Evolutionary conservation across 805 yeast species (phyloP).

Genomic region (Candida nanaspora): DNA sequence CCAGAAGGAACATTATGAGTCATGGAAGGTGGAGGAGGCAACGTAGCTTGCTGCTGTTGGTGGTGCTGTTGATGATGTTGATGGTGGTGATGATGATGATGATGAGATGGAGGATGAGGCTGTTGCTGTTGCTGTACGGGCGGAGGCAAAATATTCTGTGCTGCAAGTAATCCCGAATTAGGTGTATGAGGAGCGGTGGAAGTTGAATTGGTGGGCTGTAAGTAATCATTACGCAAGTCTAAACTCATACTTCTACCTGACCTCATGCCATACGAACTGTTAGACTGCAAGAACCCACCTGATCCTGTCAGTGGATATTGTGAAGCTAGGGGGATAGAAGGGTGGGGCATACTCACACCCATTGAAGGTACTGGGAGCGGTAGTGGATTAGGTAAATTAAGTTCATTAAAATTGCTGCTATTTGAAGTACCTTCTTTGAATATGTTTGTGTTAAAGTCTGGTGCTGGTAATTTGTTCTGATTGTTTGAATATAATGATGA

Average conservation of each 20-base stretch:
- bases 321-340: no score
- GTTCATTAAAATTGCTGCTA: no score
- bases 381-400: conserved; percentile 10
- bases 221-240: conserved; percentile 10
- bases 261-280: conserved; percentile 4
- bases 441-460: conserved; percentile 12
- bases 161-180: conserved; percentile 3
- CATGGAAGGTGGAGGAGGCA: neutral
- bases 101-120: conserved; percentile 2
- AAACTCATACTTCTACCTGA: conserved; percentile 17
- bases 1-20: conserved; percentile 2
- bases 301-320: no score
- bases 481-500: conserved; percentile 6
- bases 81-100: no score
- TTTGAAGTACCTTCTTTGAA: neutral
- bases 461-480: conserved; percentile 9
- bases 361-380: conserved; percentile 3
- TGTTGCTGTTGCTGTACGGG: neutral
- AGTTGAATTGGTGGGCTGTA: no score
- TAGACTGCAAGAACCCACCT: neutral
- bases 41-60: neutral
- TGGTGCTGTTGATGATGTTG: neutral
- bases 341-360: no score
- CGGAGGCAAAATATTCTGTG: no score
- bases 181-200: neutral